Conservation (phyloP, 2,329 filamentous ascomycete genomes). For the Stachybotrys echinatus region DNA sequence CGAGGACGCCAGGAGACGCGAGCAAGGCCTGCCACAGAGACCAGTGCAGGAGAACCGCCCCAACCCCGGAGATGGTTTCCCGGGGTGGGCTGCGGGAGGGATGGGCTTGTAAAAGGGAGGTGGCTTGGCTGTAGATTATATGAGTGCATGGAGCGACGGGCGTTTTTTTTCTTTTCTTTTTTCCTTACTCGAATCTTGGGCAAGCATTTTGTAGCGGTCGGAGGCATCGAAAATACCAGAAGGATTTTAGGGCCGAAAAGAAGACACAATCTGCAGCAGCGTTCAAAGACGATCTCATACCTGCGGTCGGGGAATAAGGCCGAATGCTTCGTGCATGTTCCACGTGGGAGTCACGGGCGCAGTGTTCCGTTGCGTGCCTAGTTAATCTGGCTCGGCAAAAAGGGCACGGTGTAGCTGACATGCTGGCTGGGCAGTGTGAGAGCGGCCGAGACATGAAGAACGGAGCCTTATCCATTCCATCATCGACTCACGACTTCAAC, state of each 20-base stretch:
- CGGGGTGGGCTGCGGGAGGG: constrained; percentile 30
- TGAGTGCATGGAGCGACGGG: constrained; percentile 10
- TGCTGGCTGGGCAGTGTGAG: neutral
- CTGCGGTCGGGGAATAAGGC: neutral
- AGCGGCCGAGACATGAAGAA: neutral
- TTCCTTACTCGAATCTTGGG: no score
- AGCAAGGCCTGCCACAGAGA: constrained; percentile 22
- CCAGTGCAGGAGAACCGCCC: constrained; percentile 14
- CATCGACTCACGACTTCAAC: neutral
- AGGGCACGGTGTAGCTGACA: neutral
- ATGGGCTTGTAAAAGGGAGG: constrained; percentile 21
- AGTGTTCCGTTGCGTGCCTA: neutral
- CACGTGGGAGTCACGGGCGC: neutral
- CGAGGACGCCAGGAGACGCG: constrained; percentile 24
- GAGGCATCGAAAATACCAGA: neutral
- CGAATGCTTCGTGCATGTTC: neutral
- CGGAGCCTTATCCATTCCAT: neutral
- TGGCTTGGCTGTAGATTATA: constrained; percentile 2
- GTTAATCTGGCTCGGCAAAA: no score
- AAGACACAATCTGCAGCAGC: neutral
- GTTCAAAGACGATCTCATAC: neutral
- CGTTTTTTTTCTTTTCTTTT: constrained; percentile 5
- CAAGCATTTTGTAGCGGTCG: neutral
- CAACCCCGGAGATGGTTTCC: constrained; percentile 20
- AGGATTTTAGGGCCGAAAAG: neutral